Evolutionary conservation across 1,284 basidiomycete genomes (phyloP).

Genomic region (Ceratobasidium sp.): DNA sequence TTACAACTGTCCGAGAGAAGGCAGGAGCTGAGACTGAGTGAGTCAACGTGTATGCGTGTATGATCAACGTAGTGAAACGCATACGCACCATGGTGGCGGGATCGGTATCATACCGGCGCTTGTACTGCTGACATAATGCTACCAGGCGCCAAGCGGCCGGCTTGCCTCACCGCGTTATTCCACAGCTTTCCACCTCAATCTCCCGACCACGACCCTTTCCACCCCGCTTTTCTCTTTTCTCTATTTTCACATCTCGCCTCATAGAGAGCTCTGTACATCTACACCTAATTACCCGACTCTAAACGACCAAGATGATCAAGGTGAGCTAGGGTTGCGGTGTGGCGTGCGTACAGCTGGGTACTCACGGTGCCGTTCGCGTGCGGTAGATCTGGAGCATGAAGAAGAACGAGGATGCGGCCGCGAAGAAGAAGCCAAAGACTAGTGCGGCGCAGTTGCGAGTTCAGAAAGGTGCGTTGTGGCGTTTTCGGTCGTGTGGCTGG

Average conservation of each 20-base stretch:
- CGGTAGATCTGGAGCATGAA: slow-evolving; percentile 96
- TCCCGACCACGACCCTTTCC: slow-evolving; percentile 8
- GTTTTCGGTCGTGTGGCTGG: slow-evolving; percentile 2
- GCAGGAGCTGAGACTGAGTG: too few relatives aligned
- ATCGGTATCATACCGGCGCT: neutral
- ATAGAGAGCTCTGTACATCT: neutral
- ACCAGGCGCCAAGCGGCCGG: neutral
- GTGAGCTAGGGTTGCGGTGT: slow-evolving; percentile 54
- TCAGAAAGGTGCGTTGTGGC: slow-evolving; percentile 87
- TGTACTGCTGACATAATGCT: neutral
- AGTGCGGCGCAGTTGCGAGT: slow-evolving; percentile 97
- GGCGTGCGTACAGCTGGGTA: slow-evolving; percentile 37
- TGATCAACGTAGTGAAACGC: too few relatives aligned
- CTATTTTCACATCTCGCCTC: neutral
- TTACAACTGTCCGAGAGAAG: too few relatives aligned
- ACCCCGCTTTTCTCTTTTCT: neutral
- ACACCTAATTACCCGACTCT: neutral
- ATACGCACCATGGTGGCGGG: too few relatives aligned
- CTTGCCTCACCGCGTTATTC: slow-evolving; percentile 8
- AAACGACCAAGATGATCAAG: slow-evolving; percentile 61
- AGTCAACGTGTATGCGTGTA: too few relatives aligned
- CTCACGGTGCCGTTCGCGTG: neutral
- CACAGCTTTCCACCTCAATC: slow-evolving; percentile 19
- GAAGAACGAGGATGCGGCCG: slow-evolving; percentile 94
- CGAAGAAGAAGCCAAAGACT: slow-evolving; percentile 97